Conservation (phyloP, 306 rosid species). For the Quercus aquifolioides region DNA sequence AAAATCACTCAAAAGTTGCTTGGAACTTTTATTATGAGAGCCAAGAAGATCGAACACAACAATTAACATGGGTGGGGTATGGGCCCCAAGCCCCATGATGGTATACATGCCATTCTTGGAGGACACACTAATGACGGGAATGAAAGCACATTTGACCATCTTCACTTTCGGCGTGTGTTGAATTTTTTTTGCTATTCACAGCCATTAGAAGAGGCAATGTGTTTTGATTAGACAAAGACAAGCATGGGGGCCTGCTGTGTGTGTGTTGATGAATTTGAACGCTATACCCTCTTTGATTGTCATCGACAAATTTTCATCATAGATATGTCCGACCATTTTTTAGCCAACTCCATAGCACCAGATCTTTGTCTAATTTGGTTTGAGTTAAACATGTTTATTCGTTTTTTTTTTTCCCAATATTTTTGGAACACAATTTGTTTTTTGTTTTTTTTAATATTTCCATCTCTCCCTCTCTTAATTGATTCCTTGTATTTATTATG, state of each 20-base stretch:
- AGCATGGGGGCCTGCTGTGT: constrained; percentile 8
- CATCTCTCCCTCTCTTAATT: neutral
- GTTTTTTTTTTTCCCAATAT: neutral
- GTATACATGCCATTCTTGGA: constrained; percentile 62
- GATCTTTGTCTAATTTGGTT: constrained; percentile 30
- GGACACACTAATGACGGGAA: constrained; percentile 54
- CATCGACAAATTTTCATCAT: constrained; percentile 21
- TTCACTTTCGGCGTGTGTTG: constrained; percentile 50
- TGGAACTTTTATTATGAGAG: constrained; percentile 8
- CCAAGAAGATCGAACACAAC: constrained; percentile 6
- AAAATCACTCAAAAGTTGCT: constrained; percentile 6
- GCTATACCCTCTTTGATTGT: neutral
- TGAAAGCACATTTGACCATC: constrained; percentile 65
- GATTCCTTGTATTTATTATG: neutral
- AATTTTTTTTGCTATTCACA: constrained; percentile 4
- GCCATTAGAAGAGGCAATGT: constrained; percentile 9
- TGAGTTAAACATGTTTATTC: neutral
- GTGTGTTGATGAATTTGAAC: neutral
- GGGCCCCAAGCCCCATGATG: constrained; percentile 60
- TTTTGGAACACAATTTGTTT: constrained; percentile 14
- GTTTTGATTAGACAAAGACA: constrained; percentile 19
- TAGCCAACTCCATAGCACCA: neutral
- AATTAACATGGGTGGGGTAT: constrained; percentile 27
- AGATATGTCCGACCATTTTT: neutral
- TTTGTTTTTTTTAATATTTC: neutral